These are phyloP conservation scores for Aspergillus candidus DNA, from an alignment of 2,329 filamentous ascomycete genomes.

Conservation along the genomic window DNA sequence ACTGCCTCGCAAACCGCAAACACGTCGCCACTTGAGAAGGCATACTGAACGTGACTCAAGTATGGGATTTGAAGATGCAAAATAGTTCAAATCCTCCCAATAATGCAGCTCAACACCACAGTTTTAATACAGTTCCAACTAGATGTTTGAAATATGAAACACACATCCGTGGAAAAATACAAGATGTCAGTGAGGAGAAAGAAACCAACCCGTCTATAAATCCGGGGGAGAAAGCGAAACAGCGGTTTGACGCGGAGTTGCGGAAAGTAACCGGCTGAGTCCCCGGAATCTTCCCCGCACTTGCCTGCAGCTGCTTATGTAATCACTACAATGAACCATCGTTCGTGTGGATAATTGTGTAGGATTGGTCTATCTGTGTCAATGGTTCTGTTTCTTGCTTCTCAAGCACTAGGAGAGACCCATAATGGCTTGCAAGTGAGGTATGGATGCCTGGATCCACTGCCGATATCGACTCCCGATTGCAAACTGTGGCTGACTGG, in stretches of 20 bases:
- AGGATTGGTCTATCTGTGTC: too few species aligned
- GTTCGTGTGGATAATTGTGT: too few species aligned
- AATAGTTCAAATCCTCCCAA: neutral
- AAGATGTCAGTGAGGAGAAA: too few species aligned
- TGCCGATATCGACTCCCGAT: neutral
- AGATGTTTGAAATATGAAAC: neutral
- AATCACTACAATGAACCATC: too few species aligned
- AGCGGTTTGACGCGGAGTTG: slow-evolving; percentile 16
- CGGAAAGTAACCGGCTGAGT: slow-evolving; percentile 13
- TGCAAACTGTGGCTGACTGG: slow-evolving; percentile 2
- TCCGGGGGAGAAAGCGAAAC: neutral
- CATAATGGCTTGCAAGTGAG: too few species aligned
- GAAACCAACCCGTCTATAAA: too few species aligned
- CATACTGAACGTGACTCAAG: slow-evolving; percentile 17
- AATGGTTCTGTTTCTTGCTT: too few species aligned
- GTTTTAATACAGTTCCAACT: neutral
- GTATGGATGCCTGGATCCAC: too few species aligned
- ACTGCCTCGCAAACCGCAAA: slow-evolving; percentile 35
- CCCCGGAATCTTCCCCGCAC: slow-evolving; percentile 12
- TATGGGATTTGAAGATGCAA: neutral
- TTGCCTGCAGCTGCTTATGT: slow-evolving; percentile 6
- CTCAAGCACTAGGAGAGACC: too few species aligned
- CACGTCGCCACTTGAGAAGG: slow-evolving; percentile 34
- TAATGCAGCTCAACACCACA: neutral
- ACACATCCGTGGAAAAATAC: too few species aligned